Base-by-base conservation (phyloP, 768 basidiomycete species). In the Leccinum aurantiacum region DNA sequence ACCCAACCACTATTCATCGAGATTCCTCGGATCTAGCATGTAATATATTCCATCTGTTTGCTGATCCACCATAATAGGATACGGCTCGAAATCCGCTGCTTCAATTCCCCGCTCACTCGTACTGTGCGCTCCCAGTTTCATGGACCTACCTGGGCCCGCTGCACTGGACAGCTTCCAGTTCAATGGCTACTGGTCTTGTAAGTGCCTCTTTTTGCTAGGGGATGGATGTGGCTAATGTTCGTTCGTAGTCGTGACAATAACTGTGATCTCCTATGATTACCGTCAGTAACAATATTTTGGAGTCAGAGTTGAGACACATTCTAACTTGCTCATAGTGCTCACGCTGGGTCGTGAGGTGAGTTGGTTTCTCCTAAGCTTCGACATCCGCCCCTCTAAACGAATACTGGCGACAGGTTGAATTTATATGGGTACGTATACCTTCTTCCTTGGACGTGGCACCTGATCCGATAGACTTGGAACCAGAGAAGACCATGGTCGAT, bases 401-500 rank as follows among this genome's bases (percentile, higher is more conserved):
- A 48, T 15, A 6, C 15, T 13, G 46, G 11, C 25, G 24, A 49
- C n/a, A 59, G 58, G 24, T 59, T 27, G 53, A 59, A 14, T 14
- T 48, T 25, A 49, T 59, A 54, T 59, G 58, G 58, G 58, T 59
- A 17, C 19, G 53, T 54, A 17, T 29, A 46, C 27, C 35, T 9
- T 13, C 22, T 24, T 56, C 14, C 17, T n/a, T 37, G 13, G 54
- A 19, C 13, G 15, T 56, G n/a, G 25, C 22, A 11, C 46, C 1
- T 48, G 6, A 29, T 31, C 25, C 44, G 22, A n/a, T 19, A 37
- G 9, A 53, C 35, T 33, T 31, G 9, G 15, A 11, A 10, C 13
- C 24, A 61, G 60, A 35, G 56, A 48, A 53, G 41, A 48, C 52
- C 60, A n/a, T 57, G 50, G 51, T 61, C 60, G 19, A 25, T 57